Conservation (phyloP, 306 rosid genomes). For the Notholithocarpus densiflorus region DNA sequence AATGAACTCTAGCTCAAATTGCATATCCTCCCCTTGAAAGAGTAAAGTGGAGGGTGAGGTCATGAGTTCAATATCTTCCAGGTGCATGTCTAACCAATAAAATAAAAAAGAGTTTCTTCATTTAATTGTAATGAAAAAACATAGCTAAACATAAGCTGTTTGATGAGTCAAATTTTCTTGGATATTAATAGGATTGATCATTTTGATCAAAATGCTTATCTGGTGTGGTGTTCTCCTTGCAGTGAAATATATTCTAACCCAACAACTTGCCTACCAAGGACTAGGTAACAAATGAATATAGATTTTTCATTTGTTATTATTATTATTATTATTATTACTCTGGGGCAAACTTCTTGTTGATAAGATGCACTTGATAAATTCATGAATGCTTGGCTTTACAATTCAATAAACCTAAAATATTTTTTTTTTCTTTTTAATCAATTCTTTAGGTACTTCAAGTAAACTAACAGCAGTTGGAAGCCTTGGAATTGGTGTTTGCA, state of each 20-base stretch:
- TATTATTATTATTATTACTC: neutral
- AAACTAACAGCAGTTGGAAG: conserved; percentile 85
- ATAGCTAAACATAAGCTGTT: neutral
- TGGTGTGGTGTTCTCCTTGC: conserved; percentile 32
- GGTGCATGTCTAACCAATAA: too few species aligned
- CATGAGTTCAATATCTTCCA: too few species aligned
- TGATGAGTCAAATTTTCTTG: conserved; percentile 12
- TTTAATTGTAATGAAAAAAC: conserved; percentile 5
- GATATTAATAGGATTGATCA: conserved; percentile 15
- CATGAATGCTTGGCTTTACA: conserved; percentile 3
- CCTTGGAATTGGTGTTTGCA: too few species aligned
- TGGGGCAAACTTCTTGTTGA: neutral
- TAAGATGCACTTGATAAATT: conserved; percentile 2
- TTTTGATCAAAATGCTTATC: conserved; percentile 6
- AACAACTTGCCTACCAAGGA: conserved; percentile 68
- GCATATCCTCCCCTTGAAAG: too few species aligned
- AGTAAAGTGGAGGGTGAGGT: too few species aligned
- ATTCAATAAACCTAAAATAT: conserved; percentile 8
- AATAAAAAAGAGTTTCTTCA: neutral
- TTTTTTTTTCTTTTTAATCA: neutral
- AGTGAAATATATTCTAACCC: conserved; percentile 70
- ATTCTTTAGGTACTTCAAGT: conserved; percentile 49
- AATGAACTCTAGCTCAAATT: too few species aligned
- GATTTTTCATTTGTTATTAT: conserved; percentile 3
- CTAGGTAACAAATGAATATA: conserved; percentile 49